Evolutionary conservation across 176 grass and related monocot genomes (phyloP).

Genomic region (Zizania latifolia): DNA sequence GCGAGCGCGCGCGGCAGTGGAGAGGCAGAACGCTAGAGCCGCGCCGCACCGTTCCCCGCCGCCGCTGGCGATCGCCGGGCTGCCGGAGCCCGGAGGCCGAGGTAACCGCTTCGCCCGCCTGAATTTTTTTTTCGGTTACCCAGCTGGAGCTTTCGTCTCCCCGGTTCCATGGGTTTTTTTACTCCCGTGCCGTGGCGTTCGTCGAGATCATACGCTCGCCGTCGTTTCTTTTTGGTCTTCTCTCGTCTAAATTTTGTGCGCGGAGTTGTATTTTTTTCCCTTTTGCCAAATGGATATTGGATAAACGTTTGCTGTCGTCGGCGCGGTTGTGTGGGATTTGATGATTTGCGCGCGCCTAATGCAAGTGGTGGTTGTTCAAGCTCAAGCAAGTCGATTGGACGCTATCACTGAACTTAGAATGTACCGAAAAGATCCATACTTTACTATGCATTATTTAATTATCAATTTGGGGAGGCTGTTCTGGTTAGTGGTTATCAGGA

Average conservation of each 20-base stretch:
- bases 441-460: neutral
- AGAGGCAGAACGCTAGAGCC: neutral
- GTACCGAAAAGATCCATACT: neutral
- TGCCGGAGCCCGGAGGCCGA: conserved; percentile 7
- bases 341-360: neutral
- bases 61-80: neutral
- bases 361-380: neutral
- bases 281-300: no score
- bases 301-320: neutral
- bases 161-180: neutral
- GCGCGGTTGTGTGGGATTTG: neutral
- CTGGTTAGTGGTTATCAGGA: neutral
- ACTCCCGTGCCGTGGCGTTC: neutral
- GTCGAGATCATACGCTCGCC: neutral
- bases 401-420: neutral
- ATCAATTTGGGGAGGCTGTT: neutral
- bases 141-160: neutral
- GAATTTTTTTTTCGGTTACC: neutral
- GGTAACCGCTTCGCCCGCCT: neutral
- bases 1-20: neutral
- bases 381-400: neutral
- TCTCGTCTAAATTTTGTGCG: neutral
- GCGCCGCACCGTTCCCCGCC: neutral
- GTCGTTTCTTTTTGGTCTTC: neutral
- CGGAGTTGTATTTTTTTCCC: no score